Base-by-base conservation (phyloP, 2,329 filamentous ascomycete species). In the Cercospora berteroae region DNA sequence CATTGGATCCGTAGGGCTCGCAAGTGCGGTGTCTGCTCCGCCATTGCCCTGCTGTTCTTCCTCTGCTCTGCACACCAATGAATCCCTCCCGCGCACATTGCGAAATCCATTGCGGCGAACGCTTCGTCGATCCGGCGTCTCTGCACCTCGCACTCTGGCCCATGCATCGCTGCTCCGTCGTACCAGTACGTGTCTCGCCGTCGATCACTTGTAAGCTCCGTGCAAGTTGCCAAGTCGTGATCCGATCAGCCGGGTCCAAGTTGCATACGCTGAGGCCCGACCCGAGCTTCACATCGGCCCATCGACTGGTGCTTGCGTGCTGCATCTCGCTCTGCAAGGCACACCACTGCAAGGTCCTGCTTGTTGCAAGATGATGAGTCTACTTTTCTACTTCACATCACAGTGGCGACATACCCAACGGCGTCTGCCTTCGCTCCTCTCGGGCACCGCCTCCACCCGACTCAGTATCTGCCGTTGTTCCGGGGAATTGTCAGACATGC, bases 11-110 rank as follows among this genome's bases (percentile, higher is more conserved):
- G 42, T 55, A 33, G 42, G 60, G 25, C 42, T 63, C 16, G 27
- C 55, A n/a, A 31, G 23, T 29, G 60, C 60, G 44, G 60, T 33
- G 13, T 63, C 61, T 25, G 20, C 60, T 63, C 60, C 31, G 60
- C 60, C 60, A 63, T 55, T 39, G 59, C n/a, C 36, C 36, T 42
- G 16, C 36, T 42, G n/a, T 42, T 1, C 4, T 1, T 20, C 27
- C 5, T 33, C 16, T 33, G 16, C 55, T 23, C 55, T 57, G 9
- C 55, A 57, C 55, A 18, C 27, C 55, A 12, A 18, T 16, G 23
- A 52, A 29, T 33, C 55, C 55, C 52, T 57, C 18, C 29, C 25
- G 27, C 52, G n/a, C 23, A 57, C 55, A 6, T 1, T 33, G 55
- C 55, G 55, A 29, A 33, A 29, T 57, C 1, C 48, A 10, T 16